These are phyloP conservation scores for Corylus avellana DNA, from an alignment of 306 rosid genomes.

Conservation along the genomic window DNA sequence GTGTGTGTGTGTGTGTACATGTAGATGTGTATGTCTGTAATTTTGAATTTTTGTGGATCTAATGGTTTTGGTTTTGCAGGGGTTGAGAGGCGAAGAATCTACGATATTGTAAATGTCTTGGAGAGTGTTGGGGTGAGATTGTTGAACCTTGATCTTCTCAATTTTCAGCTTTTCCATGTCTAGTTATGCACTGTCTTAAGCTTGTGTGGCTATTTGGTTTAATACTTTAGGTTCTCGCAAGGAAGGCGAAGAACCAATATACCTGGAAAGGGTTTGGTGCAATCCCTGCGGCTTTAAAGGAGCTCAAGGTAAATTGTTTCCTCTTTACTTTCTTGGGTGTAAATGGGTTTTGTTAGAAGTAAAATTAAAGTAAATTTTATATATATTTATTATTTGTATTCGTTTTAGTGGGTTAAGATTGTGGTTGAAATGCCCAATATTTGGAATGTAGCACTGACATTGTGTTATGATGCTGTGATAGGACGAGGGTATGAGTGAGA, in stretches of 20 bases:
- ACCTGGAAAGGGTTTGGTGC: constrained; percentile 86
- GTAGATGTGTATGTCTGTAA: too few species aligned
- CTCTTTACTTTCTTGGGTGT: background rate
- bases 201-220: background rate
- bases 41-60: background rate
- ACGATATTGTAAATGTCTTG: constrained; percentile 84
- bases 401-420: background rate
- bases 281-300: constrained; percentile 53
- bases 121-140: constrained; percentile 81
- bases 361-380: too few species aligned
- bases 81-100: constrained; percentile 91
- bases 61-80: constrained; percentile 38
- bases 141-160: background rate
- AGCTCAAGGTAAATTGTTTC: constrained; percentile 59
- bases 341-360: background rate
- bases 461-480: constrained; percentile 23
- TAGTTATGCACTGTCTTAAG: background rate
- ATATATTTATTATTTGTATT: background rate
- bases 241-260: constrained; percentile 89
- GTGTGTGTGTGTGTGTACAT: background rate
- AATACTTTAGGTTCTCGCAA: constrained; percentile 59
- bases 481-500: constrained; percentile 70
- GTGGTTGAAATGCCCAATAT: background rate
- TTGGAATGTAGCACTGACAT: background rate
- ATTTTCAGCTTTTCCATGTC: background rate